Percentiles rank a stretch among this genome's conserved stretches.
Evolutionary conservation across 768 basidiomycete species (phyloP).

Genomic region (Termitomyces heimii): DNA sequence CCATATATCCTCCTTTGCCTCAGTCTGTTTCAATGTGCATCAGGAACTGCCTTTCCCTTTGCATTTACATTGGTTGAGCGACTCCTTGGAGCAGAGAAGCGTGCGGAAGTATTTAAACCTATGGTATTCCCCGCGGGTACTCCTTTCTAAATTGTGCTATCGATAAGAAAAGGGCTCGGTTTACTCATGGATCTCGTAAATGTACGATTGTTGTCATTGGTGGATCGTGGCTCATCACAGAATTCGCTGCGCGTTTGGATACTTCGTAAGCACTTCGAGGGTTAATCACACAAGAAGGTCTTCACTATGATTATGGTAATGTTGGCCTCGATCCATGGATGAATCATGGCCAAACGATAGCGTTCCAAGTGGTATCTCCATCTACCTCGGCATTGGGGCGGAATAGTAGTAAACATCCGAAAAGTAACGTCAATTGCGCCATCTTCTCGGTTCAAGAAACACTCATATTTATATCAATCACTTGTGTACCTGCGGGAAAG

Average conservation of each 20-base stretch:
- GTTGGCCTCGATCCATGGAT: neutral
- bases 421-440: neutral
- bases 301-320: neutral
- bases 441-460: neutral
- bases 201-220: neutral
- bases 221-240: neutral
- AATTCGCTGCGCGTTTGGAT: neutral
- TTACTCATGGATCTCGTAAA: neutral
- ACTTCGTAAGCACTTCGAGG: neutral
- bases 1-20: neutral
- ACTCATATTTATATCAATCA: too few relatives aligned
- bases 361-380: neutral
- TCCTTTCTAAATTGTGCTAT: conserved; percentile 22
- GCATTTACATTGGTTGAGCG: conserved; percentile 71
- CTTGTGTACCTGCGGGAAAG: neutral
- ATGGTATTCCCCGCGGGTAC: conserved; percentile 67
- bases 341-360: neutral
- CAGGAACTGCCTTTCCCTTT: conserved; percentile 74
- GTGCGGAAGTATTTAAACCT: conserved; percentile 53
- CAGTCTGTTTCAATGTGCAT: neutral
- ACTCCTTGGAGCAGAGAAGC: conserved; percentile 57
- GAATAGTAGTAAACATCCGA: neutral
- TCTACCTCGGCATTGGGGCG: neutral
- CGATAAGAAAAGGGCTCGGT: too few relatives aligned
- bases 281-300: neutral